These are phyloP conservation scores for Cyclocybe aegerita DNA, from an alignment of 768 basidiomycete species.

Conservation along the genomic window DNA sequence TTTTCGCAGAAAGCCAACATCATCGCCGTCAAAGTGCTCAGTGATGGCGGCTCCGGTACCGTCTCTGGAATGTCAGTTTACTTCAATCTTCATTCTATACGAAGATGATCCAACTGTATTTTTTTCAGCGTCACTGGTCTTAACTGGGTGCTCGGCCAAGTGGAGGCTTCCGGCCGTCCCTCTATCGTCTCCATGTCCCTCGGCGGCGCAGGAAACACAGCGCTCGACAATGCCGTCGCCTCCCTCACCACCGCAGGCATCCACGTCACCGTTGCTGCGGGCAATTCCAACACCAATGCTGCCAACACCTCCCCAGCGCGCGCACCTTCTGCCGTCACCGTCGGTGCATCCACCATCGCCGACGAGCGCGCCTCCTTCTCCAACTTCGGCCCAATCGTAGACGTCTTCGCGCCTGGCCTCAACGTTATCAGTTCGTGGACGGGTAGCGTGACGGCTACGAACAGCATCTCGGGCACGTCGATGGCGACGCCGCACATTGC, in stretches of 20 bases:
- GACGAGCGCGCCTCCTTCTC: slow-evolving; percentile 30
- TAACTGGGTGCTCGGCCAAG: slow-evolving; percentile 22
- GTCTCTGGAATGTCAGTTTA: slow-evolving; percentile 8
- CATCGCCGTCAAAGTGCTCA: slow-evolving; percentile 41
- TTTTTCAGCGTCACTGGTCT: slow-evolving; percentile 20
- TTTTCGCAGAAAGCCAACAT: slow-evolving; percentile 29
- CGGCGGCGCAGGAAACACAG: slow-evolving; percentile 22
- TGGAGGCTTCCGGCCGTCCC: slow-evolving; percentile 15
- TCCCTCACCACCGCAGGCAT: slow-evolving; percentile 15
- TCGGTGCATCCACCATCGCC: slow-evolving; percentile 30
- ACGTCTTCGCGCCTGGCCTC: slow-evolving; percentile 35
- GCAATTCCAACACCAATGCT: slow-evolving; percentile 28
- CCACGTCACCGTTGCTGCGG: slow-evolving; percentile 26
- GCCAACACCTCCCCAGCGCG: slow-evolving; percentile 28
- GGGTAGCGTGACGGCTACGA: slow-evolving; percentile 23
- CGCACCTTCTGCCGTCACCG: slow-evolving; percentile 29
- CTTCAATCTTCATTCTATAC: neutral
- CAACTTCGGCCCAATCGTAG: slow-evolving; percentile 33
- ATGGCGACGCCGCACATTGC: slow-evolving; percentile 37
- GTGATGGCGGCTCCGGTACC: slow-evolving; percentile 23
- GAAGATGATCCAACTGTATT: no score
- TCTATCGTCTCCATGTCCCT: slow-evolving; percentile 29
- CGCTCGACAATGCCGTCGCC: slow-evolving; percentile 29
- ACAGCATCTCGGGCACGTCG: slow-evolving; percentile 24
- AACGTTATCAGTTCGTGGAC: slow-evolving; percentile 27